Evolutionary conservation across 352 stramenopile genomes (phyloP).

Genomic region (Pythium rhizo-oryzae): DNA sequence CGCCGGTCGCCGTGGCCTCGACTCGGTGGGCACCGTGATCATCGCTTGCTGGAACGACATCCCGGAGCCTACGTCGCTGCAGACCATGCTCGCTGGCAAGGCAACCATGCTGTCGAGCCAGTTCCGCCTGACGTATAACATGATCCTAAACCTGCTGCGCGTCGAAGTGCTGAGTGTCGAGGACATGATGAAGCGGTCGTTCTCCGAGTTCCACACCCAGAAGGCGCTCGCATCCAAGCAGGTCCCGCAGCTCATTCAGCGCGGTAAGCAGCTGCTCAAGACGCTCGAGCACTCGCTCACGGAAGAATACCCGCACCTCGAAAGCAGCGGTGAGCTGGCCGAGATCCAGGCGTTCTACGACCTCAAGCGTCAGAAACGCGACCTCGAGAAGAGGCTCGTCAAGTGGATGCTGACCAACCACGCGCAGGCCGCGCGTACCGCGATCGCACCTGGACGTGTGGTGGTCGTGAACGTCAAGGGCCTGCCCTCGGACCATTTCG

Average conservation of each 20-base stretch:
- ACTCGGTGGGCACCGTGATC: conserved; percentile 97
- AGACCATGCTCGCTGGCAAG: conserved; percentile 96
- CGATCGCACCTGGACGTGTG: conserved; percentile 63
- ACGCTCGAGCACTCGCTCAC: conserved; percentile 50
- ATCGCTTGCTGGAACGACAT: conserved; percentile 98
- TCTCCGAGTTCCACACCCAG: conserved; percentile 96
- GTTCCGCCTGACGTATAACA: conserved; percentile 99
- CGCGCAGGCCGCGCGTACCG: conserved; percentile 57
- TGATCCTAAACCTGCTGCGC: conserved; percentile 97
- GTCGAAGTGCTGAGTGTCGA: conserved; percentile 89
- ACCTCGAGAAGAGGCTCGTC: conserved; percentile 72
- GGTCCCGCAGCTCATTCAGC: conserved; percentile 75
- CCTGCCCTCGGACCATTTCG: conserved; percentile 56
- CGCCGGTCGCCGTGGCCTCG: conserved; percentile 96
- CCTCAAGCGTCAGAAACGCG: conserved; percentile 70
- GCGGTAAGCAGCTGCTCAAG: conserved; percentile 52
- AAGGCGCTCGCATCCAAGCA: conserved; percentile 81
- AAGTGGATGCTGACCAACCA: conserved; percentile 75
- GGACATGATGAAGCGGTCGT: conserved; percentile 98
- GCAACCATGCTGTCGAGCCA: conserved; percentile 95
- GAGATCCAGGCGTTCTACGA: conserved; percentile 69
- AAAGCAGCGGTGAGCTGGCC: conserved; percentile 56
- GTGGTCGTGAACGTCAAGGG: conserved; percentile 72
- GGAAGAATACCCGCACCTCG: conserved; percentile 68
- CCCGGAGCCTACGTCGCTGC: conserved; percentile 93